A percentile compares a stretch with the other conserved stretches of the same genome.
Conservation (phyloP, 2,329 filamentous ascomycete genomes). For the Blastomyces gilchristii region DNA sequence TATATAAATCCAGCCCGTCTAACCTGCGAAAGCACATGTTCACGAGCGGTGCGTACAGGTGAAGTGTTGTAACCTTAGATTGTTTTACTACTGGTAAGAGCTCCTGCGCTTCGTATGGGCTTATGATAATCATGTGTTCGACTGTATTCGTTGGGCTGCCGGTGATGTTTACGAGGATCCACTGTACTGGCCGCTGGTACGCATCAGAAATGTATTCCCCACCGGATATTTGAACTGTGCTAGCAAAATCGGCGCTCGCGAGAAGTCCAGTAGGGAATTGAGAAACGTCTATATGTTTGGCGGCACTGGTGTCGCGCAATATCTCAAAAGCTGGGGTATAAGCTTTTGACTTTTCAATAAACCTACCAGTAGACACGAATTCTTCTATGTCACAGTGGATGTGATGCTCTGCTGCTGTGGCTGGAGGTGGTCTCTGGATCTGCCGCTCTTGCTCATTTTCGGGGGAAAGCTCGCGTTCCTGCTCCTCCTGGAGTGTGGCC, state of each 20-base stretch:
- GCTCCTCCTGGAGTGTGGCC: constrained; percentile 50
- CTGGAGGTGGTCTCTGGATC: constrained; percentile 38
- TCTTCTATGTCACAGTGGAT: constrained; percentile 36
- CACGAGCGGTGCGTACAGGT: constrained; percentile 44
- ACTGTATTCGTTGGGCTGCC: neutral
- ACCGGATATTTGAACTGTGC: constrained; percentile 30
- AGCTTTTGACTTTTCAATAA: constrained; percentile 15
- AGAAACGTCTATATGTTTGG: neutral
- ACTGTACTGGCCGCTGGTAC: constrained; percentile 47
- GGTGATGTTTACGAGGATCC: constrained; percentile 36
- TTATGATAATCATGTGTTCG: constrained; percentile 45
- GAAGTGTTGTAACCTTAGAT: constrained; percentile 32
- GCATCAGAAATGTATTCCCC: constrained; percentile 30
- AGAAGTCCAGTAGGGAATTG: constrained; percentile 34
- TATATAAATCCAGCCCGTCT: constrained; percentile 13
- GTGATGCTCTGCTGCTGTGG: constrained; percentile 30
- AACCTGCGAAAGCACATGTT: constrained; percentile 36
- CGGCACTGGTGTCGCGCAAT: constrained; percentile 27
- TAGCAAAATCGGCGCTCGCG: constrained; percentile 43
- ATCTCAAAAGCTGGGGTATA: constrained; percentile 39
- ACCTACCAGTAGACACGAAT: constrained; percentile 5
- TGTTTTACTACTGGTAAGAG: constrained; percentile 36
- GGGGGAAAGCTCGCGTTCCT: constrained; percentile 51
- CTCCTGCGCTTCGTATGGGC: constrained; percentile 49
- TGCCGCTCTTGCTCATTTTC: constrained; percentile 54